phyloP scores from a whole-genome alignment of 169 alveolate species.

The Eimeria falciformis region DNA sequence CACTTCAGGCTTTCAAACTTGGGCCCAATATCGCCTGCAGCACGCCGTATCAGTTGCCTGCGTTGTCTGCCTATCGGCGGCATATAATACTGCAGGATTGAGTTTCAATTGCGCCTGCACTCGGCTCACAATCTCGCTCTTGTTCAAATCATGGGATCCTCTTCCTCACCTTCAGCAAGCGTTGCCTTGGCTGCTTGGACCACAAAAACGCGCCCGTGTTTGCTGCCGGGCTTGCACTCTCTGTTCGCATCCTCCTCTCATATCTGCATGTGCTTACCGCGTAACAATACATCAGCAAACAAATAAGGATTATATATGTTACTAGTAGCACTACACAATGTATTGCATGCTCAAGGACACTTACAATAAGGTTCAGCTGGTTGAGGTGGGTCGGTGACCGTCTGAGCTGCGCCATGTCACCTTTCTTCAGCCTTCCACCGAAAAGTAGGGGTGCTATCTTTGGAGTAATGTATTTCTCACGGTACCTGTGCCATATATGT shows the following conservation, averaged over 20 bases:
- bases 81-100: too few species aligned
- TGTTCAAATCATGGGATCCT: constrained; percentile 19
- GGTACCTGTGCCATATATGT: not conserved
- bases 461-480: not conserved
- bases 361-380: not conserved
- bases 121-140: not conserved
- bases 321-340: not conserved
- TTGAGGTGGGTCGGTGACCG: not conserved
- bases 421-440: not conserved
- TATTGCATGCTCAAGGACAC: not conserved
- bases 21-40: too few species aligned
- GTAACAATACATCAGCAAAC: too few species aligned
- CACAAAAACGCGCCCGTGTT: constrained; percentile 25
- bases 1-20: too few species aligned
- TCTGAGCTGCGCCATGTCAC: not conserved
- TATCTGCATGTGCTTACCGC: not conserved
- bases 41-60: too few species aligned
- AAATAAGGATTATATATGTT: not conserved
- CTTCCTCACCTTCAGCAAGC: constrained; percentile 16
- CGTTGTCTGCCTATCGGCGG: too few species aligned
- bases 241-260: constrained; percentile 14
- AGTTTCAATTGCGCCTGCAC: too few species aligned
- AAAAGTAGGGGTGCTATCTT: not conserved
- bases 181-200: constrained; percentile 10
- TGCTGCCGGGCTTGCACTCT: constrained; percentile 20